Evolutionary conservation across 2,329 filamentous ascomycete species (phyloP).

Genomic region (Lasiodiplodia theobromae): DNA sequence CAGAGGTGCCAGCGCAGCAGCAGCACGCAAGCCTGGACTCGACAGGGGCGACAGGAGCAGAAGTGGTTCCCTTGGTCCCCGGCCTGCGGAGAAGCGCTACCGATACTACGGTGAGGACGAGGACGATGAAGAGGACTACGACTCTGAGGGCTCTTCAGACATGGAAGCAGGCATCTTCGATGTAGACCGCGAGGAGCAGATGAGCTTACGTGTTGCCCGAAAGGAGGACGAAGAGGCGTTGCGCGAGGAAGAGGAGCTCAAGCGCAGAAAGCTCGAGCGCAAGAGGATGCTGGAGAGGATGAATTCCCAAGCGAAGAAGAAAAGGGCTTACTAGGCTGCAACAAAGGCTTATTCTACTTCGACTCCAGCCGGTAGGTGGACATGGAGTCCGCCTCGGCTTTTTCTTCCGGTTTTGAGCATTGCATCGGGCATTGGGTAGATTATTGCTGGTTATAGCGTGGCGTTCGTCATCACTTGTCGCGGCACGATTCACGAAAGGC

Average conservation of each 20-base stretch:
- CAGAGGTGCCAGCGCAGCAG: conserved; percentile 31
- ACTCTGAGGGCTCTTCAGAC: conserved; percentile 68
- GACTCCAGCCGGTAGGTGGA: conserved; percentile 8
- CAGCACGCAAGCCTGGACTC: conserved; percentile 36
- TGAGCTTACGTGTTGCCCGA: conserved; percentile 67
- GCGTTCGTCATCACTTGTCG: conserved; percentile 27
- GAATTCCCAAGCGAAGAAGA: conserved; percentile 26
- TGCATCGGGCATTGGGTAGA: conserved; percentile 29
- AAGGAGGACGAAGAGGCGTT: conserved; percentile 73
- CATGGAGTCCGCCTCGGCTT: conserved; percentile 1
- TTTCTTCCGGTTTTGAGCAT: conserved; percentile 26
- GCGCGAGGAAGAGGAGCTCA: conserved; percentile 66
- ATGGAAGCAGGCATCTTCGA: conserved; percentile 81
- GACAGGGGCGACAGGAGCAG: conserved; percentile 34
- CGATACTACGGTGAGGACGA: conserved; percentile 49
- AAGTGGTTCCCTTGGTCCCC: conserved; percentile 39
- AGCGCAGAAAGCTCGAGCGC: conserved; percentile 67
- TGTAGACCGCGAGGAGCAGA: conserved; percentile 73
- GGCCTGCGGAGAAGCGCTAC: conserved; percentile 36
- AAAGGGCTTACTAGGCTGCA: conserved; percentile 9
- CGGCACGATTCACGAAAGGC: conserved; percentile 28
- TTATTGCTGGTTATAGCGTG: conserved; percentile 28
- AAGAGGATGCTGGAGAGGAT: conserved; percentile 45
- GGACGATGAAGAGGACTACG: conserved; percentile 67
- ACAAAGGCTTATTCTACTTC: not conserved